Evolutionary conservation across 1,284 basidiomycete genomes (phyloP).

Genomic region (Irpex sp.): DNA sequence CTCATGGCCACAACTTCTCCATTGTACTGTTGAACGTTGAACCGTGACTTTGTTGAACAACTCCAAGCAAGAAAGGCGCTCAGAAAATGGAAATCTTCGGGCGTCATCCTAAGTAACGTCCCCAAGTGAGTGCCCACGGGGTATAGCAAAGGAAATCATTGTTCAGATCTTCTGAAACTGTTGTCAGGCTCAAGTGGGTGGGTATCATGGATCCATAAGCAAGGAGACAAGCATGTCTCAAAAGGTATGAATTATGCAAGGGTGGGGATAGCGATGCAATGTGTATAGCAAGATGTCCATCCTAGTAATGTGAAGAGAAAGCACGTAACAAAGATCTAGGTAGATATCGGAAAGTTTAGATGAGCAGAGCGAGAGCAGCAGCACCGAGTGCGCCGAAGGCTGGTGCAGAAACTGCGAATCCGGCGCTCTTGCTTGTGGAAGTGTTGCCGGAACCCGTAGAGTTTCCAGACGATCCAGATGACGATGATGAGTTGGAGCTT

Average conservation of each 20-base stretch:
- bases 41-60: too few species aligned
- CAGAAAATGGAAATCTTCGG: too few species aligned
- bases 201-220: background rate
- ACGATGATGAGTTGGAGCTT: background rate
- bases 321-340: background rate
- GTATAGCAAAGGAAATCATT: too few species aligned
- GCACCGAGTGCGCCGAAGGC: constrained; percentile 8
- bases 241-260: background rate
- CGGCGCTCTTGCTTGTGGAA: constrained; percentile 5
- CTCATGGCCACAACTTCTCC: too few species aligned
- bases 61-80: too few species aligned
- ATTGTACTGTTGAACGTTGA: too few species aligned
- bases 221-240: background rate
- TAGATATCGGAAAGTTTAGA: constrained; percentile 2
- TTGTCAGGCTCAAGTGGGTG: too few species aligned
- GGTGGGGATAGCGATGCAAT: background rate
- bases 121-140: too few species aligned
- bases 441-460: constrained; percentile 1
- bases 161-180: too few species aligned
- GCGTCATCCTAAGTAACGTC: too few species aligned
- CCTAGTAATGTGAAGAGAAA: background rate
- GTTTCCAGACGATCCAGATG: background rate
- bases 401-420: background rate
- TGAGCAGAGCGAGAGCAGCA: constrained; percentile 3
- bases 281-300: background rate